Conservation (phyloP, 1,139 yeast species). For the Yamadazyma dushanensis region DNA sequence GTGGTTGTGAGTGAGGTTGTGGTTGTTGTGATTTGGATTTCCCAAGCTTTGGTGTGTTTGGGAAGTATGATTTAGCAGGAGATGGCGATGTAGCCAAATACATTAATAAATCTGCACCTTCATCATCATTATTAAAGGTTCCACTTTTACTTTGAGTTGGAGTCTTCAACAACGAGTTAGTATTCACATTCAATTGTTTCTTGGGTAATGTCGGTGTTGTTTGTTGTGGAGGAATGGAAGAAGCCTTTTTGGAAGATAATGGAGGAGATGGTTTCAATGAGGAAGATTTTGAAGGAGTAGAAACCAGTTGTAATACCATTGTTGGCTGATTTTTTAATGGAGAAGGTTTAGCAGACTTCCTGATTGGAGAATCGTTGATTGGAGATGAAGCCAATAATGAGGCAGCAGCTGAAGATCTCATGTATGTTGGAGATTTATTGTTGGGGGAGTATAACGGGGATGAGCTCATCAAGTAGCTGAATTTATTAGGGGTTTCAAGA, state of each 20-base stretch:
- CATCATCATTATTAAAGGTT: conserved; percentile 50
- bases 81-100: conserved; percentile 87
- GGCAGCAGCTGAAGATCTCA: conserved; percentile 38
- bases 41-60: conserved; percentile 31
- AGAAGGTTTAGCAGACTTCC: conserved; percentile 23
- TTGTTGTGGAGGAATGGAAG: conserved; percentile 14
- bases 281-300: conserved; percentile 12
- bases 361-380: conserved; percentile 36
- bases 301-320: conserved; percentile 40
- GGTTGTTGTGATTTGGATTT: conserved; percentile 4
- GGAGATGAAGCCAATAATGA: conserved; percentile 31
- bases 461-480: conserved; percentile 28
- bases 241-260: conserved; percentile 18
- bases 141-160: conserved; percentile 33
- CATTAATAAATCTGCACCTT: conserved; percentile 82
- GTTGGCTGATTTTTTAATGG: conserved; percentile 32
- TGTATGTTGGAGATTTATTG: conserved; percentile 45
- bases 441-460: conserved; percentile 41
- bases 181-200: conserved; percentile 18
- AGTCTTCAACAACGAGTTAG: conserved; percentile 29
- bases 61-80: conserved; percentile 50
- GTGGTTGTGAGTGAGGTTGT: conserved; percentile 3
- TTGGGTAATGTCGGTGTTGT: conserved; percentile 40
- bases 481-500: conserved; percentile 15
- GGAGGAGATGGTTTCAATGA: conserved; percentile 41